phyloP scores from a whole-genome alignment of 805 yeast species.

The Wickerhamiella sergipiensis region DNA sequence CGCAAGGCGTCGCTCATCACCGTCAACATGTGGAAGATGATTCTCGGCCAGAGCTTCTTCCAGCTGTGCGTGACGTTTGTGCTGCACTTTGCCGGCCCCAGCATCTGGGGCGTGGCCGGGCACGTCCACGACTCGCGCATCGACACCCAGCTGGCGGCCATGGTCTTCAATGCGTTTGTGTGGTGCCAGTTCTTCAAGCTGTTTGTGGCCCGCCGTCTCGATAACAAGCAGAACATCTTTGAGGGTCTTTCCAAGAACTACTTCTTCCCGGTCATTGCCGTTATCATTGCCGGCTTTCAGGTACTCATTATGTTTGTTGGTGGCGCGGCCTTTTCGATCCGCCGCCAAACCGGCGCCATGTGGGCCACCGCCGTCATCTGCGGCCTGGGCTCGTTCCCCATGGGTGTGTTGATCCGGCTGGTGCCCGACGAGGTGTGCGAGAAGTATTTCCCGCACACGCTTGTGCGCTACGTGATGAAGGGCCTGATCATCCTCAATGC shows the following conservation, averaged over 20 bases:
- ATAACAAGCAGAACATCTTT: conserved; percentile 71
- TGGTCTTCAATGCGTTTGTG: conserved; percentile 91
- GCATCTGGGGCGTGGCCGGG: conserved; percentile 32
- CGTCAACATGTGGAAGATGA: conserved; percentile 97
- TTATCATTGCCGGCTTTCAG: conserved; percentile 72
- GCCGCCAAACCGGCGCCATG: conserved; percentile 65
- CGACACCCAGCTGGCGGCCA: conserved; percentile 51
- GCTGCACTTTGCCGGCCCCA: conserved; percentile 64
- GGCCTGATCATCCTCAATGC: conserved; percentile 9
- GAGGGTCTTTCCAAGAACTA: conserved; percentile 69
- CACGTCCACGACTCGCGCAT: conserved; percentile 28
- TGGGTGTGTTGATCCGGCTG: conserved; percentile 61
- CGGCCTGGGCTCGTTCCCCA: conserved; percentile 71
- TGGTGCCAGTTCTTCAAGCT: conserved; percentile 96
- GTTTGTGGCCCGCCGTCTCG: conserved; percentile 80
- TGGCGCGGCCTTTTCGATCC: conserved; percentile 84
- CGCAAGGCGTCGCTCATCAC: conserved; percentile 68
- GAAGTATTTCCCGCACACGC: conserved; percentile 48
- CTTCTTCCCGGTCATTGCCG: conserved; percentile 62
- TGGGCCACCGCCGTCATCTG: conserved; percentile 83
- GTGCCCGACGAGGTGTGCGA: conserved; percentile 71
- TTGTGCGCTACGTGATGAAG: conserved; percentile 27
- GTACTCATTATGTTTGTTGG: conserved; percentile 90
- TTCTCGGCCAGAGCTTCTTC: conserved; percentile 66
- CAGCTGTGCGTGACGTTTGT: conserved; percentile 72